Percentiles rank a stretch among this genome's conserved stretches.
Conservation (phyloP, 768 basidiomycete species). For the Russula virescens region DNA sequence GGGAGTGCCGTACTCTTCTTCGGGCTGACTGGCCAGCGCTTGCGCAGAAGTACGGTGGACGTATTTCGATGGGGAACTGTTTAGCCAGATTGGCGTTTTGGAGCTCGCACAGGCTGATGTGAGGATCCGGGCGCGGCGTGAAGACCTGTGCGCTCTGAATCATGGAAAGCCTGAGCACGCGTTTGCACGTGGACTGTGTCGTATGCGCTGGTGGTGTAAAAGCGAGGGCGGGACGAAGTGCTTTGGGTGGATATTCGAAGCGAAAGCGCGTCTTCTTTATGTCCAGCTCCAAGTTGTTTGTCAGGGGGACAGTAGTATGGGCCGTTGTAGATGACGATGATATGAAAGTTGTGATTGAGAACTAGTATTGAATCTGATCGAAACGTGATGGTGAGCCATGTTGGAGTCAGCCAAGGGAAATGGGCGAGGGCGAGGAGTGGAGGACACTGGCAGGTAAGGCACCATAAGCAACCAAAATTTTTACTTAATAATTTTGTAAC, state of each 20-base stretch:
- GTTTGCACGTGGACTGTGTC: slow-evolving; percentile 29
- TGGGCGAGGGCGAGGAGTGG: too few relatives aligned
- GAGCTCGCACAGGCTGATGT: slow-evolving; percentile 58
- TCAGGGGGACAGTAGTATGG: too few relatives aligned
- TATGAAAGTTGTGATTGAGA: too few relatives aligned
- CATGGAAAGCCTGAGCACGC: slow-evolving; percentile 64
- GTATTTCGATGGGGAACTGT: slow-evolving; percentile 25
- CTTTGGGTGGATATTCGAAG: too few relatives aligned
- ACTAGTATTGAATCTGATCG: too few relatives aligned
- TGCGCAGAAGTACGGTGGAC: slow-evolving; percentile 12
- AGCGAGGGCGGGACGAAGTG: slow-evolving; percentile 46
- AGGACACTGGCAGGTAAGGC: too few relatives aligned
- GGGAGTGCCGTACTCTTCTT: slow-evolving; percentile 39
- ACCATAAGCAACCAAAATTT: too few relatives aligned
- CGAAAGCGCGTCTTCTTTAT: slow-evolving; percentile 63
- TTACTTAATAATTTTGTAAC: too few relatives aligned
- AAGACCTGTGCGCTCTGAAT: too few relatives aligned
- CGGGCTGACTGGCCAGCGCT: slow-evolving; percentile 33
- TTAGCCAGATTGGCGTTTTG: slow-evolving; percentile 47
- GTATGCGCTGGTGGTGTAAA: slow-evolving; percentile 29
- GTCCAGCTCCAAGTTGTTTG: slow-evolving; percentile 60
- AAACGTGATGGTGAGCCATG: too few relatives aligned
- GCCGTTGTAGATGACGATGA: too few relatives aligned
- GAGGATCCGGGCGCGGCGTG: slow-evolving; percentile 51
- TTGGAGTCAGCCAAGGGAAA: too few relatives aligned